Base-by-base conservation (phyloP, 2,329 filamentous ascomycete genomes). In the Clarireedia paspali region DNA sequence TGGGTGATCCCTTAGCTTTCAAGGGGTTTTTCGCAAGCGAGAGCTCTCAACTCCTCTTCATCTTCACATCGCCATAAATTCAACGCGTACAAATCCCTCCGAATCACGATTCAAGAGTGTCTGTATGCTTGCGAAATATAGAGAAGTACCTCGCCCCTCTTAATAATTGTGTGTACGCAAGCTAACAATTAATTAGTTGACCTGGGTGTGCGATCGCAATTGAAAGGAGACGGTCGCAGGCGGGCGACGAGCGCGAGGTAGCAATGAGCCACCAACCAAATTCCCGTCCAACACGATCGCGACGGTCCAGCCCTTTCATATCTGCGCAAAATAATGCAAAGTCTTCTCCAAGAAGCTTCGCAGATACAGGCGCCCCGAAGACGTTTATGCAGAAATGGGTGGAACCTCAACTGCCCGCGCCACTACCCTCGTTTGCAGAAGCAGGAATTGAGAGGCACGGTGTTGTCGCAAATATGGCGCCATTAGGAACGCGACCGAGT, bases 381-480 rank as follows among this genome's bases (percentile, higher is more conserved):
- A 66, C 65, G 5, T 61, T 65, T 49, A 47, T 66, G 60, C 63
- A 77, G 58, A 67, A 64, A 57, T 83, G 80, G 82, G 70, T 75
- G 42, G 83, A 87, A 70, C 83, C 83, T 49, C 70, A 76, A 39
- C 66, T 80, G 47, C 75, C 78, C 57, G 67, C 70, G 48, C 75
- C 77, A 47, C 74, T 74, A 47, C 77, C 91, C 10, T 92, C 87
- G 68, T 95, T 86, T 68, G 83, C 89, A 74, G 89, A 95, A 68
- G 63, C 66, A 40, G 88, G 87, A 46, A 79, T 94, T 63, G 76
- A 86, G 65, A 79, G 86, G 49, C 82, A 84, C 70, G 88, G 88
- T 61, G 88, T 95, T 17, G 76, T 95, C 57, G 85, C 89, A 71
- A 85, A 85, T 65, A 95, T 95, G 91, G 85, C 84, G 53, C 85